Evolutionary conservation across 768 basidiomycete species (phyloP).

Genomic region (Baorangia bicolor): DNA sequence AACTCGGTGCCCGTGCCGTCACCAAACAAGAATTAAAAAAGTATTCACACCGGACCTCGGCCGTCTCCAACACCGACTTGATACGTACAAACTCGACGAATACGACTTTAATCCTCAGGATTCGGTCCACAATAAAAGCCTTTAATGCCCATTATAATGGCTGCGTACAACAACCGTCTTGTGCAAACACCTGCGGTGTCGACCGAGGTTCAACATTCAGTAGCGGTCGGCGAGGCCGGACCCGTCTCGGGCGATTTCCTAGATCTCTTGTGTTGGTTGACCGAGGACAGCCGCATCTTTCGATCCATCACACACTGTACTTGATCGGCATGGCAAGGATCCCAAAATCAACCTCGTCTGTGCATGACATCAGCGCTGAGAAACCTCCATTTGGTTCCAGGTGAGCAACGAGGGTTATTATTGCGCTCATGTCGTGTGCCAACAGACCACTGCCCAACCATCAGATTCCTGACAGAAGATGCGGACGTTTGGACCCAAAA

Average conservation of each 20-base stretch:
- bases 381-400: conserved; percentile 74
- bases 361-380: conserved; percentile 53
- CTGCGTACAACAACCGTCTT: neutral
- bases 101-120: neutral
- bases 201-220: neutral
- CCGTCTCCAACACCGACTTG: neutral
- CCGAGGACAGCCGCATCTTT: neutral
- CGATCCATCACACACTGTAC: neutral
- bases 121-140: neutral
- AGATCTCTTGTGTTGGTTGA: too few relatives aligned
- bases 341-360: conserved; percentile 54
- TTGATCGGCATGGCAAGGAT: conserved; percentile 18
- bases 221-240: too few relatives aligned
- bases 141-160: neutral
- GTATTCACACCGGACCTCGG: conserved; percentile 7
- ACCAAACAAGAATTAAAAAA: neutral
- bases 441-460: neutral
- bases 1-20: neutral
- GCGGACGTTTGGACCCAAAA: conserved; percentile 83
- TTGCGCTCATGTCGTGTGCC: neutral
- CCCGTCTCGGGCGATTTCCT: too few relatives aligned
- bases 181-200: neutral
- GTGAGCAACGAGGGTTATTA: conserved; percentile 31
- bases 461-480: conserved; percentile 67
- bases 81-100: neutral